These are phyloP conservation scores for Neurospora pannonica DNA, from an alignment of 495 filamentous ascomycete genomes.

Conservation along the genomic window DNA sequence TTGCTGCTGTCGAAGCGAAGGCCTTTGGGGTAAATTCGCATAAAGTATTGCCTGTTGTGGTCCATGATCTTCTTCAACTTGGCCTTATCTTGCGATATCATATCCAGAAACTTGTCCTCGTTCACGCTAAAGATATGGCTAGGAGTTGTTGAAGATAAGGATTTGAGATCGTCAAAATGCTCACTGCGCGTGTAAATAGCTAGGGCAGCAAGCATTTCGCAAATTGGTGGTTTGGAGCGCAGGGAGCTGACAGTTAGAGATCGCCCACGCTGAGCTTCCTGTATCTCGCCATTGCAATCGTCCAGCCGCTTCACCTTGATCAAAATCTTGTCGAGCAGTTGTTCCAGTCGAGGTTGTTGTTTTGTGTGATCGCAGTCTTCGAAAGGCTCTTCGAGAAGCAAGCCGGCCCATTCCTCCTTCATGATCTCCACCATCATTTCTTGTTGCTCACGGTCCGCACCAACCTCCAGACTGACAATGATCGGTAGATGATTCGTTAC, in stretches of 20 bases:
- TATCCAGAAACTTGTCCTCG: constrained; percentile 59
- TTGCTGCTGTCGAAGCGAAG: constrained; percentile 76
- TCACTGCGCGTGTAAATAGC: constrained; percentile 81
- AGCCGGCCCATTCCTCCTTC: constrained; percentile 67
- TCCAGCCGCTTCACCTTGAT: constrained; percentile 78
- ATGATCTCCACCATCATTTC: constrained; percentile 88
- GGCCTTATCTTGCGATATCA: constrained; percentile 31
- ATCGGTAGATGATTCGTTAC: constrained; percentile 61
- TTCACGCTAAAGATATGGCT: constrained; percentile 81
- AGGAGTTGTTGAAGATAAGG: constrained; percentile 48
- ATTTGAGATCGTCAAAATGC: constrained; percentile 59
- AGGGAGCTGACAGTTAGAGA: constrained; percentile 20
- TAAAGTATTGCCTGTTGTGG: constrained; percentile 76
- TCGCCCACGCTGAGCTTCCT: constrained; percentile 14
- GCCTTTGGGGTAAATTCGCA: constrained; percentile 83
- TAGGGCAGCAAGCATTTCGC: constrained; percentile 57
- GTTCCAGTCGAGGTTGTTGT: constrained; percentile 58
- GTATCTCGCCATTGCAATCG: constrained; percentile 20
- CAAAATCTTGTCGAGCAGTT: constrained; percentile 69
- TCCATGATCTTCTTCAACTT: constrained; percentile 49
- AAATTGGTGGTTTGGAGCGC: constrained; percentile 47
- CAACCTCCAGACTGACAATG: constrained; percentile 86
- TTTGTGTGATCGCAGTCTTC: constrained; percentile 35
- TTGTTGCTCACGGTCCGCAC: constrained; percentile 72
- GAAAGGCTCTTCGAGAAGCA: constrained; percentile 53